Conservation (phyloP, 345 rosid genomes). For the Dipteronia sinensis region DNA sequence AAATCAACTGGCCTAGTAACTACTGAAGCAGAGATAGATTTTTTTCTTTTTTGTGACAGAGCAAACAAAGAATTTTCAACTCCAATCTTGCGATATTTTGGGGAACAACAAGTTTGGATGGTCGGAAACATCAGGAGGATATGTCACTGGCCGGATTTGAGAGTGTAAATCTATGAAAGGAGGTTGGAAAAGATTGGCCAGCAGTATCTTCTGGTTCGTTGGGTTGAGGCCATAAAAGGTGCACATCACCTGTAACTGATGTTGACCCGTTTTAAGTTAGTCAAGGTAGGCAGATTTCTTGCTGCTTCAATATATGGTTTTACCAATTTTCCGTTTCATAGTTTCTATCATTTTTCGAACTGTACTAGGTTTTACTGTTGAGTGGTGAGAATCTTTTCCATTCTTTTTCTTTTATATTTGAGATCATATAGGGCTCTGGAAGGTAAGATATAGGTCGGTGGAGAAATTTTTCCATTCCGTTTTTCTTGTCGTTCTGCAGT, state of each 20-base stretch:
- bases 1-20: constrained; percentile 85
- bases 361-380: constrained; percentile 32
- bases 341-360: constrained; percentile 31
- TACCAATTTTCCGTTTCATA: constrained; percentile 31
- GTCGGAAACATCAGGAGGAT: constrained; percentile 32
- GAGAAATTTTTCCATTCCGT: constrained; percentile 32
- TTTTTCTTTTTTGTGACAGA: constrained; percentile 35
- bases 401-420: constrained; percentile 27
- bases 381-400: constrained; percentile 48
- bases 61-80: constrained; percentile 34
- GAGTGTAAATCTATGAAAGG: constrained; percentile 33
- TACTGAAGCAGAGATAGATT: constrained; percentile 53
- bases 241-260: constrained; percentile 48
- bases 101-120: constrained; percentile 43
- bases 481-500: constrained; percentile 25
- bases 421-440: constrained; percentile 36
- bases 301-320: constrained; percentile 38
- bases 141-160: constrained; percentile 33
- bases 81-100: constrained; percentile 44
- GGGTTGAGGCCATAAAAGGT: constrained; percentile 36
- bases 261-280: constrained; percentile 46
- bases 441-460: constrained; percentile 46
- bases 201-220: constrained; percentile 43
- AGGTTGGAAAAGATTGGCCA: constrained; percentile 30
- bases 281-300: constrained; percentile 46